Evolutionary conservation across 805 yeast genomes (phyloP), one percentile per base, ranked within the genome.

Genomic region (Vanderwaltozyma verrucispora): DNA sequence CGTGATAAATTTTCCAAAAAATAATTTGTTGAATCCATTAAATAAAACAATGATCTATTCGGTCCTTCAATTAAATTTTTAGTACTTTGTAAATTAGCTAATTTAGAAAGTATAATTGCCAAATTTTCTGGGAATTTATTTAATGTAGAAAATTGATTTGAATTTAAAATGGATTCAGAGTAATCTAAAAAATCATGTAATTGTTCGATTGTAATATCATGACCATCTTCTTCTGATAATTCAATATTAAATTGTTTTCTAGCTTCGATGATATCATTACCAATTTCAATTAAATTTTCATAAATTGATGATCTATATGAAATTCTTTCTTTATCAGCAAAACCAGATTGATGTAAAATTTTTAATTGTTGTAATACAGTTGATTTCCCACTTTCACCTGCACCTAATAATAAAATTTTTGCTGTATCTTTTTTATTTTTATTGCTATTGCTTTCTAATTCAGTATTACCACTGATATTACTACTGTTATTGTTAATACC

Each of bases 11-110:
- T 76, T 15, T 77, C 71, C 48, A 87, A 71, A 56, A 87, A 86
- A 54, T 83, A 83, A 42, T 67, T 67, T 2, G 95, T 86, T 3
- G 94, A 83, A 56, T 88, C 96, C 72, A 85, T 74, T 31, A 88
- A 63, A 55, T 87, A 85, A 50, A 87, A 86, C 36, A 77, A 75
- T 28, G 79, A 76, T 45, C 77, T 73, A 46, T 78, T 75, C 65
- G 68, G 44, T 12, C 58, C 48, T 11, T 71, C 70, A 20, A 84
- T 51, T 45, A 84, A 67, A 18, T 69, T 61, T 32, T 65, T 65
- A 10, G 86, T 83, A 11, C 71, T 69, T 0, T 79, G 75, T 37
- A 75, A 71, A 4, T 56, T 48, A 68, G 87, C 77, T 21, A 87
- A 52, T 13, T 60, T 55, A 18, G 59, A 53, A 14, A 35, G 9